Evolutionary conservation across 2,329 filamentous ascomycete genomes (phyloP).

Genomic region (Fusarium buxicola): DNA sequence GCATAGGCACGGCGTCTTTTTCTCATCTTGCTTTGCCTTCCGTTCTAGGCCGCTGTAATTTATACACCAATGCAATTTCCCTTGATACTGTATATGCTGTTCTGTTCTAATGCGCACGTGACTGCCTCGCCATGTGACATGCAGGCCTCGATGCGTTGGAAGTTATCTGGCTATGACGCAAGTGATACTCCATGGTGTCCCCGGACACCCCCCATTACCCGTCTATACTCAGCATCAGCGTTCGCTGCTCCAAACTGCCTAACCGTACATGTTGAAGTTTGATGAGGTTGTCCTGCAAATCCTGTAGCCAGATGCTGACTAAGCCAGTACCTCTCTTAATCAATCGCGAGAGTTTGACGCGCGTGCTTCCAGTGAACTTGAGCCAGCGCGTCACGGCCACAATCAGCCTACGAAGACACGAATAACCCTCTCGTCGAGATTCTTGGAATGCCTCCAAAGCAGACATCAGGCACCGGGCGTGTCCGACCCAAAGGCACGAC

Average conservation of each 20-base stretch:
- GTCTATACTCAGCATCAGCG: too few relatives aligned
- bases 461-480: conserved; percentile 51
- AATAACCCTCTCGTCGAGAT: background rate
- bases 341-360: background rate
- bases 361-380: background rate
- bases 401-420: background rate
- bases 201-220: too few relatives aligned
- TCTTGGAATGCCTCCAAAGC: conserved; percentile 57
- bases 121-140: background rate
- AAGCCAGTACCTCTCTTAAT: conserved; percentile 4
- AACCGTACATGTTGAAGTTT: too few relatives aligned
- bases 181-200: too few relatives aligned
- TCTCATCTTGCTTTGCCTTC: conserved; percentile 58
- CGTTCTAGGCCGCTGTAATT: conserved; percentile 70
- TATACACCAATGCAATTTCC: conserved; percentile 71
- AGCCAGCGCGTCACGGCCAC: background rate
- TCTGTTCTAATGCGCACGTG: background rate
- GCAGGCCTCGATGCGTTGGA: too few relatives aligned
- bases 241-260: too few relatives aligned
- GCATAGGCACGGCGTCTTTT: conserved; percentile 62
- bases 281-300: background rate
- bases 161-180: too few relatives aligned
- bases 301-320: conserved; percentile 16
- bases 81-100: conserved; percentile 48
- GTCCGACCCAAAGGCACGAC: conserved; percentile 50